Percentiles rank a stretch among this genome's conserved stretches.
phyloP scores from a whole-genome alignment of 495 filamentous ascomycete species.

The Physcia stellaris region DNA sequence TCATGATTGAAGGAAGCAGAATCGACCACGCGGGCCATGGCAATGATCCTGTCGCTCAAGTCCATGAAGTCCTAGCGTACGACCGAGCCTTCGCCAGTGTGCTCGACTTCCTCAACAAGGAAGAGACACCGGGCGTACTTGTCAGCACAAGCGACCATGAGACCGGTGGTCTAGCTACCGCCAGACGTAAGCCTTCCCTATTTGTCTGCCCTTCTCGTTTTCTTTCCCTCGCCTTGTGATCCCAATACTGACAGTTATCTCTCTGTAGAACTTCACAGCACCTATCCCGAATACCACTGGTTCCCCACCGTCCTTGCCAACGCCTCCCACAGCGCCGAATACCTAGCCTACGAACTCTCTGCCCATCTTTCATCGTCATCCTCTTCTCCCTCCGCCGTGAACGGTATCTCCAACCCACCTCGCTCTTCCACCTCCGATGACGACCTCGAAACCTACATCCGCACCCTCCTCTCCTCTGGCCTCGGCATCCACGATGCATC shows the following conservation, averaged over 20 bases:
- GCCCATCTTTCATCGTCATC: slow-evolving; percentile 32
- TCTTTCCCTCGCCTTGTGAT: slow-evolving; percentile 7
- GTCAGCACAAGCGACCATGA: slow-evolving; percentile 91
- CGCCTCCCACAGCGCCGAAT: slow-evolving; percentile 64
- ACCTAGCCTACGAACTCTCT: slow-evolving; percentile 44
- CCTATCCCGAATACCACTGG: slow-evolving; percentile 76
- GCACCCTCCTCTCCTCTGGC: slow-evolving; percentile 44
- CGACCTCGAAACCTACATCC: slow-evolving; percentile 43
- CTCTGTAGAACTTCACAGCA: slow-evolving; percentile 39
- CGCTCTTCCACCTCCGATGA: slow-evolving; percentile 13
- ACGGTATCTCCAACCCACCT: not conserved
- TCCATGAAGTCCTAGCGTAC: slow-evolving; percentile 86
- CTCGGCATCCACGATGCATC: slow-evolving; percentile 66
- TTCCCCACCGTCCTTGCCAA: slow-evolving; percentile 68
- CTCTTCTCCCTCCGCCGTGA: slow-evolving; percentile 1
- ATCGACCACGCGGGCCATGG: slow-evolving; percentile 94
- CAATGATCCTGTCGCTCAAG: slow-evolving; percentile 92
- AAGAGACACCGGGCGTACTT: slow-evolving; percentile 59
- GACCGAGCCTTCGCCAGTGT: slow-evolving; percentile 74
- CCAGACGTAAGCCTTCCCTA: slow-evolving; percentile 45
- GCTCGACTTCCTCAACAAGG: slow-evolving; percentile 68
- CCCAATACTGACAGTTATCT: slow-evolving; percentile 16
- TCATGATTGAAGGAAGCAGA: slow-evolving; percentile 94
- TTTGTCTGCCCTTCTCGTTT: not conserved
- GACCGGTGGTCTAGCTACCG: slow-evolving; percentile 74